Percentiles rank a stretch among this genome's conserved stretches.
Evolutionary conservation across 1,284 basidiomycete species (phyloP).

Genomic region (Cerioporus squamosus): DNA sequence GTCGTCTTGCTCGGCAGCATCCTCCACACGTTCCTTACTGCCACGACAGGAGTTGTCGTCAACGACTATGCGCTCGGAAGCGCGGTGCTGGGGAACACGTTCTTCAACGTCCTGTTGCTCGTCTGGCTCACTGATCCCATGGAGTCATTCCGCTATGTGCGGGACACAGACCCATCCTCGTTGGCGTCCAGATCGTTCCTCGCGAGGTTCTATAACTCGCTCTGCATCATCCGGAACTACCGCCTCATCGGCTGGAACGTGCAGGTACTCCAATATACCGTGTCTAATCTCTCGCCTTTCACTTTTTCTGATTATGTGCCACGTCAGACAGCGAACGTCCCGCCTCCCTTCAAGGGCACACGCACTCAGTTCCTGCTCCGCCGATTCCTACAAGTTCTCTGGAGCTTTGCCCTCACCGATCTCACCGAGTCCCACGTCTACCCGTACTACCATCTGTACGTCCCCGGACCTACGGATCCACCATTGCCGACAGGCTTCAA

Average conservation of each 20-base stretch:
- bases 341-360: neutral
- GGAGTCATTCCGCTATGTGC: conserved; percentile 5
- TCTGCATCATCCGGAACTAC: conserved; percentile 10
- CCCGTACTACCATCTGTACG: conserved; percentile 14
- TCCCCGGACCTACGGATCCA: neutral
- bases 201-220: conserved; percentile 7
- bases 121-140: conserved; percentile 13
- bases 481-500: neutral
- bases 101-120: conserved; percentile 10
- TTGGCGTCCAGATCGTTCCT: conserved; percentile 1
- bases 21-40: conserved; percentile 1
- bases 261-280: too few relatives aligned
- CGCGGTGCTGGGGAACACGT: conserved; percentile 11
- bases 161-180: neutral
- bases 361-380: conserved; percentile 4
- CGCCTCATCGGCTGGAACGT: conserved; percentile 18
- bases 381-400: neutral
- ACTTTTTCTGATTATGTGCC: too few relatives aligned
- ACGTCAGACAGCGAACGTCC: conserved; percentile 14
- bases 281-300: too few relatives aligned
- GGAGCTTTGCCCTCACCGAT: conserved; percentile 10
- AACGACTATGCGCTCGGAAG: conserved; percentile 15
- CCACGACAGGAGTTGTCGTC: neutral
- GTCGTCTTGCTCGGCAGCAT: neutral
- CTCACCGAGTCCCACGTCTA: conserved; percentile 16